These are phyloP conservation scores for Blepharisma japonicum DNA, from an alignment of 73 alveolate genomes.

Conservation along the genomic window DNA sequence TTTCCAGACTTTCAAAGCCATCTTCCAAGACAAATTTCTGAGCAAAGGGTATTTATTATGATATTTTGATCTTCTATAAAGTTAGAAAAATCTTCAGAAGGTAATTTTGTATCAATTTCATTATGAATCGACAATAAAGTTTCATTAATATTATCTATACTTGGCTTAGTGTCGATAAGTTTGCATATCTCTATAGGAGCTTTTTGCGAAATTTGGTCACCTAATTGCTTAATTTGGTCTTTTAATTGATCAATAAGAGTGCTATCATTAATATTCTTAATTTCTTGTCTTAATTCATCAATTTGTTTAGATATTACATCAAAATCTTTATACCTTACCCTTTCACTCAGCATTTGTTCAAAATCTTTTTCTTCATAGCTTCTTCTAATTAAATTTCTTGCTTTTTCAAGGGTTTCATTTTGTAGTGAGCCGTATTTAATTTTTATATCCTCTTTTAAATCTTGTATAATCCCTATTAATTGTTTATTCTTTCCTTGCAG, in stretches of 20 bases:
- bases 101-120: background rate
- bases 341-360: background rate
- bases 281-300: background rate
- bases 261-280: background rate
- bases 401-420: background rate
- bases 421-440: background rate
- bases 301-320: background rate
- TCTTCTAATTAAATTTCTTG: background rate
- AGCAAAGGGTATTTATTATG: background rate
- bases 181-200: background rate
- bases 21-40: conserved; percentile 1
- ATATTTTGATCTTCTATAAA: background rate
- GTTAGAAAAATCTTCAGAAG: background rate
- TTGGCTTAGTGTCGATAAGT: background rate
- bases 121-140: background rate
- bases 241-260: background rate
- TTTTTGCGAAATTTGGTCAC: background rate
- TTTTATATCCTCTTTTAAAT: background rate
- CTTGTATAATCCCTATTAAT: background rate
- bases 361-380: background rate
- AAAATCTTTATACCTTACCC: background rate
- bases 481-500: background rate
- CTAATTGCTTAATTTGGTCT: background rate
- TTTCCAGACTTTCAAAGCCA: background rate
- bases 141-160: background rate